phyloP scores from a whole-genome alignment of 208 protist species.

The Acanthamoeba triangularis region DNA sequence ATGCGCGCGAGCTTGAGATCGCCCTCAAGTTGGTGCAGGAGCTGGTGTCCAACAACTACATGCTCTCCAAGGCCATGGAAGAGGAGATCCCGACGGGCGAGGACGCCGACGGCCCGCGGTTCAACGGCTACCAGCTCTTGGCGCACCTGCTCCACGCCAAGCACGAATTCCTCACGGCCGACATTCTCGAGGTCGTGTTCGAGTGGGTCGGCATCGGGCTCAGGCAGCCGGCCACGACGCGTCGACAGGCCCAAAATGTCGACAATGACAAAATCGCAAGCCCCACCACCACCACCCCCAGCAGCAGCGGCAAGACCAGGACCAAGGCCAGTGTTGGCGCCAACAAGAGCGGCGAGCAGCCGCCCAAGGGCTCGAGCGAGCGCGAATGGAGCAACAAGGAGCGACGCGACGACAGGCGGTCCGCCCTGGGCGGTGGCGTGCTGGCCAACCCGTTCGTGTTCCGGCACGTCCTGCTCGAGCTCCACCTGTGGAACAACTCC shows the following conservation, averaged over 20 bases:
- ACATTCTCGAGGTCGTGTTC: conserved; percentile 63
- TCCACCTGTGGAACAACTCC: conserved; percentile 70
- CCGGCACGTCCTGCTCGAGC: conserved; percentile 50
- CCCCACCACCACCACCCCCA: neutral
- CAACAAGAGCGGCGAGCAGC: neutral
- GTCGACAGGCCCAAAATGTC: neutral
- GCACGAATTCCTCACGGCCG: conserved; percentile 2
- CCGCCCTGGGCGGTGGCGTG: neutral
- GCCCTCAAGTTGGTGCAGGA: conserved; percentile 49
- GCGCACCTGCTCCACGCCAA: conserved; percentile 57
- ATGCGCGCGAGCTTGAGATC: conserved; percentile 27
- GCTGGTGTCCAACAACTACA: conserved; percentile 25
- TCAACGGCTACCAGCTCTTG: conserved; percentile 71
- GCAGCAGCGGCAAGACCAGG: neutral
- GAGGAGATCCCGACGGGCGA: conserved; percentile 56
- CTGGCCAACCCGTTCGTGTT: conserved; percentile 34
- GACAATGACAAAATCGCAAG: neutral
- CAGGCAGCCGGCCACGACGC: neutral
- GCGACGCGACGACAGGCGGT: neutral
- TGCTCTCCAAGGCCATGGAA: conserved; percentile 51
- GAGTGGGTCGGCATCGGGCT: conserved; percentile 65
- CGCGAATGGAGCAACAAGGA: conserved; percentile 24
- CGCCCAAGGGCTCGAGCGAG: conserved; percentile 48
- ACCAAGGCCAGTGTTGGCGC: neutral
- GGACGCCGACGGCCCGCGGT: conserved; percentile 30